Base-by-base conservation (phyloP, 495 filamentous ascomycete species). In the Bathelium albidoporum region DNA sequence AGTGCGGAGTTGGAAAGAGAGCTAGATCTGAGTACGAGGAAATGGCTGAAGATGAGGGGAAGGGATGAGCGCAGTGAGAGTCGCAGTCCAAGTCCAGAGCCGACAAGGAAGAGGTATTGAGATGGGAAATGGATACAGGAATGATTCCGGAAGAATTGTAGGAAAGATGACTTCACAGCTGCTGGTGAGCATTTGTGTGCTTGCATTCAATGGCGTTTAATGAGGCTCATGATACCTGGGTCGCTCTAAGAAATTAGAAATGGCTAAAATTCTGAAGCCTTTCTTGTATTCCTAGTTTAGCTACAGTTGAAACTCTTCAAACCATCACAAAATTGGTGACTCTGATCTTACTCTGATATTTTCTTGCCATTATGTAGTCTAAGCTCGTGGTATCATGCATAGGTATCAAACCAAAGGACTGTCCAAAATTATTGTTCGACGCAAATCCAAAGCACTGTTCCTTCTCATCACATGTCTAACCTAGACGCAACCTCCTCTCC, bases 21-120 rank as follows among this genome's bases (percentile, higher is more conserved):
- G 70, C 73, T 98, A 68, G 85, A 89, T 65, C 79, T 97, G 32
- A 81, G 82, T 59, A 96, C 91, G 67, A 95, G 95, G 84, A 97
- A 97, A 82, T 97, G 93, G 95, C 75, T 97, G 71, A 88, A 88
- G 80, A 82, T 83, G 73, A 81, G 91, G 34, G 90, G 91, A 29
- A 82, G 91, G 63, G 91, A 96, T 81, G 85, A 87, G 67, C 81
- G 93, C 72, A 96, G 91, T 76, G 82, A 84, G 65, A 74, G 67
- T 14, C 69, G 77, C 61, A 81, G 79, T 62, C 71, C 77, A 22
- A 80, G 70, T 22, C 78, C 78, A n/a, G 76, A 77, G 62, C 74
- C 77, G 26, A 71, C 66, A 26, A 68, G 69, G 53, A 76, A 69
- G 65, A 61, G 75, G 28, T 72, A 68, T 61, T 71, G 66, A 69